Evolutionary conservation across 306 rosid genomes (phyloP).

Genomic region (Cicer arietinum): DNA sequence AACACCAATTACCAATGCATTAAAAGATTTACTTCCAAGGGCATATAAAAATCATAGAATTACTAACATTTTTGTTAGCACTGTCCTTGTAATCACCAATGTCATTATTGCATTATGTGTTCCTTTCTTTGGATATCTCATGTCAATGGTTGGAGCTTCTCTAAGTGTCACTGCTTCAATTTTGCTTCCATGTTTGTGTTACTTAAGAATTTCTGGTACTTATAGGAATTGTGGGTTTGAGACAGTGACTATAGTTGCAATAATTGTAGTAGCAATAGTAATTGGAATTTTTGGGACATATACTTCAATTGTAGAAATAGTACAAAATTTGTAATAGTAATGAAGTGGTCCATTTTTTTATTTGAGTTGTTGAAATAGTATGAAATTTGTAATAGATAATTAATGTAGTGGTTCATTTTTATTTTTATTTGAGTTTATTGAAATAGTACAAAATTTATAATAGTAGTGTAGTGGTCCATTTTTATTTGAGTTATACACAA

Average conservation of each 20-base stretch:
- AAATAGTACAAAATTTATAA: conserved; percentile 45
- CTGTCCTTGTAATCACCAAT: conserved; percentile 55
- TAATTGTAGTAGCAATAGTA: conserved; percentile 48
- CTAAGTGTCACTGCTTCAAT: conserved; percentile 66
- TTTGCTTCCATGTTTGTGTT: conserved; percentile 68
- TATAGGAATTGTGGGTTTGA: conserved; percentile 48
- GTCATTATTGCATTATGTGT: conserved; percentile 52
- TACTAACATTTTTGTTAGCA: conserved; percentile 45
- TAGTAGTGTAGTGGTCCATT: not conserved
- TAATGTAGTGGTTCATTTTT: not conserved
- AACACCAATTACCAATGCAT: conserved; percentile 63
- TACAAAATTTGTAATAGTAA: conserved; percentile 23
- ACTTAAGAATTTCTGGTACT: conserved; percentile 70
- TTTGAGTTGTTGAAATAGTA: conserved; percentile 51
- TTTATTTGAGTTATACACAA: no score
- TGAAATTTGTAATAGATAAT: conserved; percentile 12
- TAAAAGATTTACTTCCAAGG: conserved; percentile 52
- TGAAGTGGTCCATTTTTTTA: not conserved
- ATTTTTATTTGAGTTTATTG: conserved; percentile 13
- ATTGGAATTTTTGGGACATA: conserved; percentile 60
- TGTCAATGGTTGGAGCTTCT: conserved; percentile 75
- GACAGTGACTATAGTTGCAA: conserved; percentile 28
- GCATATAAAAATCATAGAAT: conserved; percentile 45
- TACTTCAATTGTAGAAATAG: conserved; percentile 54
- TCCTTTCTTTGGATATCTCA: conserved; percentile 63